phyloP scores from a whole-genome alignment of 2,329 filamentous ascomycete species.

The Aschersonia sp. region DNA sequence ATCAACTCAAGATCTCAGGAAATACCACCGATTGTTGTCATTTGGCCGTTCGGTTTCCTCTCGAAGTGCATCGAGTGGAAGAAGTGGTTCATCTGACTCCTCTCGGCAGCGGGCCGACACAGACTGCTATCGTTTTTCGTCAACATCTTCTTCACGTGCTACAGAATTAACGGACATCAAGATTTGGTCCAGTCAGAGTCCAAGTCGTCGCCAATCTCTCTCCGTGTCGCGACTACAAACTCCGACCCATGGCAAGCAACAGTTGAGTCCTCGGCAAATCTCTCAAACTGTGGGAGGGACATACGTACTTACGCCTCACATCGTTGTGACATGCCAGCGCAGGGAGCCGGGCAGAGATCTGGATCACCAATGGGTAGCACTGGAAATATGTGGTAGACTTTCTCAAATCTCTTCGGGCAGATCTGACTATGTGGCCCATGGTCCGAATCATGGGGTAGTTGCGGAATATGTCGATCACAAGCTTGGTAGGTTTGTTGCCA shows the following conservation, averaged over 20 bases:
- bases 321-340: constrained; percentile 28
- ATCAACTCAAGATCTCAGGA: constrained; percentile 4
- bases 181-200: not conserved
- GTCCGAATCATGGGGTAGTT: not conserved
- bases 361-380: constrained; percentile 29
- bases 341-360: constrained; percentile 17
- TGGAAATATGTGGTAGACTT: constrained; percentile 30
- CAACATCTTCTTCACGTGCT: constrained; percentile 1
- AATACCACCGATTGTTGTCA: constrained; percentile 1
- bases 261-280: constrained; percentile 4
- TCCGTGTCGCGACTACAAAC: not conserved
- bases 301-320: constrained; percentile 24
- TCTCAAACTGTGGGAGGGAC: constrained; percentile 2
- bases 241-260: not conserved
- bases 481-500: constrained; percentile 7
- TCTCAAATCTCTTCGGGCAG: constrained; percentile 9
- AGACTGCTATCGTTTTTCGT: constrained; percentile 1
- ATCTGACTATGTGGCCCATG: not conserved
- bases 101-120: not conserved
- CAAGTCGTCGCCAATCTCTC: not conserved
- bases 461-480: constrained; percentile 7
- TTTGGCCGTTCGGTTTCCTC: constrained; percentile 2
- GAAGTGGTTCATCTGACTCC: constrained; percentile 1
- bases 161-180: not conserved
- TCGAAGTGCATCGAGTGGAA: constrained; percentile 1